A percentile compares a stretch with the other conserved stretches of the same genome.
Evolutionary conservation across 768 basidiomycete species (phyloP).

Genomic region (Naganishia vishniacii): DNA sequence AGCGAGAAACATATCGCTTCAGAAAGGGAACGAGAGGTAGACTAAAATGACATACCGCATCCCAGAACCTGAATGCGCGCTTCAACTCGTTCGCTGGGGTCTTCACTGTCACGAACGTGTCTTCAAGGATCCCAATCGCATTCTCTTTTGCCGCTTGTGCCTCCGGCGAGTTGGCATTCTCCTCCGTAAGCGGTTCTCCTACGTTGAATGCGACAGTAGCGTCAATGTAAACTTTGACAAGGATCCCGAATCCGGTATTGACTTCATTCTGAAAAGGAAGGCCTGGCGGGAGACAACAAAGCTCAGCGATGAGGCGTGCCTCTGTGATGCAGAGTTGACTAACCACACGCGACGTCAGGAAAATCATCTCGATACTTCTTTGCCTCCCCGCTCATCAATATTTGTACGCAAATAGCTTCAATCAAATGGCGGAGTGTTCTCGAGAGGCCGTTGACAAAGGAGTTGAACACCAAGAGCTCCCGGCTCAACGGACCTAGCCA

Average conservation of each 20-base stretch:
- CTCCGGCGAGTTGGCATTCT: slow-evolving; percentile 62
- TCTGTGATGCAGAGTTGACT: not conserved
- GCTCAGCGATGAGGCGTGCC: not conserved
- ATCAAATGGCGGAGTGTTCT: slow-evolving; percentile 82
- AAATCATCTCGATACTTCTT: slow-evolving; percentile 80
- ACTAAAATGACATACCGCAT: slow-evolving; percentile 66
- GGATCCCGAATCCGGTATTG: slow-evolving; percentile 95
- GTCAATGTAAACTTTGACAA: slow-evolving; percentile 94
- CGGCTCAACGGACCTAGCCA: slow-evolving; percentile 97
- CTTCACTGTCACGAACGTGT: slow-evolving; percentile 86
- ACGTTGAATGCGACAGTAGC: slow-evolving; percentile 83
- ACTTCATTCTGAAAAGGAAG: slow-evolving; percentile 93
- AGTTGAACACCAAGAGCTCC: slow-evolving; percentile 95
- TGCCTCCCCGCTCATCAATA: slow-evolving; percentile 84
- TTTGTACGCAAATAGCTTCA: slow-evolving; percentile 85
- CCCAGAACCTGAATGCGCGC: slow-evolving; percentile 97
- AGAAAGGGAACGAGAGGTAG: not conserved
- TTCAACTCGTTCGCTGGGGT: slow-evolving; percentile 80
- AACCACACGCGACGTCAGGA: slow-evolving; percentile 79
- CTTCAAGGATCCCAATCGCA: slow-evolving; percentile 86
- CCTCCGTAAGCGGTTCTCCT: slow-evolving; percentile 66
- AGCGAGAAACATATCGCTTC: not conserved
- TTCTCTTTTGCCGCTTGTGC: slow-evolving; percentile 76
- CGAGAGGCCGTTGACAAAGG: slow-evolving; percentile 85
- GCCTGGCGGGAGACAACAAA: slow-evolving; percentile 29